Evolutionary conservation across 108 stramenopile species (phyloP).

Genomic region (Chaetoceros tenuissimus): DNA sequence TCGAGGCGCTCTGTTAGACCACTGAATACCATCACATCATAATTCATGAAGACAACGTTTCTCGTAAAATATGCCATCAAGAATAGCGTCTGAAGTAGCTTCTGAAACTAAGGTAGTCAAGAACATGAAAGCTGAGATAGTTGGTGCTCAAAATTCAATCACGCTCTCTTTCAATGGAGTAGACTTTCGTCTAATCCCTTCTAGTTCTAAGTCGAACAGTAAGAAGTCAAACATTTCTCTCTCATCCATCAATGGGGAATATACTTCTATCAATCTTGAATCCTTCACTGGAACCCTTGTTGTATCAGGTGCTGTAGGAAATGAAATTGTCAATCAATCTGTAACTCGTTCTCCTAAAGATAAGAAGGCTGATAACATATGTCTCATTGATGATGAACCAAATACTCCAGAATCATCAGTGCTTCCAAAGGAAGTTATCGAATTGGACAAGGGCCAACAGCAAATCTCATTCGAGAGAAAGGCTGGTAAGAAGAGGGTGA

Average conservation of each 20-base stretch:
- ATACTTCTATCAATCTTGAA: not conserved
- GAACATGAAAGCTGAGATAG: too few species aligned
- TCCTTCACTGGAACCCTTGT: conserved; percentile 1
- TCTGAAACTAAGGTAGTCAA: too few species aligned
- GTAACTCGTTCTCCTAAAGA: not conserved
- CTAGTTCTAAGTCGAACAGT: not conserved
- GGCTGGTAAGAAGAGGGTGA: not conserved
- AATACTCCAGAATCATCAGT: not conserved
- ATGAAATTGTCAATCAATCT: not conserved
- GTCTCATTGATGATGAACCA: not conserved
- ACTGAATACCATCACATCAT: too few species aligned
- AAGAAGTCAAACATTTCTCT: not conserved
- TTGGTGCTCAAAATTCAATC: not conserved
- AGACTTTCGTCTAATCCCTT: conserved; percentile 1
- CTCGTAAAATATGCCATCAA: too few species aligned
- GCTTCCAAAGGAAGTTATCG: not conserved
- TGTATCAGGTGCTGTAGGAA: not conserved
- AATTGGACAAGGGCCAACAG: not conserved
- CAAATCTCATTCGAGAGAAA: not conserved
- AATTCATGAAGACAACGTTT: too few species aligned
- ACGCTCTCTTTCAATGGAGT: conserved; percentile 1
- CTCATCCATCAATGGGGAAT: not conserved
- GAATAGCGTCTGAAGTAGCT: too few species aligned
- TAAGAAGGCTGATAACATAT: not conserved
- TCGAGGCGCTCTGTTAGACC: too few species aligned